Percentiles rank a stretch among this genome's conserved stretches.
Conservation (phyloP, 805 yeast species). For the Cyberlindnera veronae region DNA sequence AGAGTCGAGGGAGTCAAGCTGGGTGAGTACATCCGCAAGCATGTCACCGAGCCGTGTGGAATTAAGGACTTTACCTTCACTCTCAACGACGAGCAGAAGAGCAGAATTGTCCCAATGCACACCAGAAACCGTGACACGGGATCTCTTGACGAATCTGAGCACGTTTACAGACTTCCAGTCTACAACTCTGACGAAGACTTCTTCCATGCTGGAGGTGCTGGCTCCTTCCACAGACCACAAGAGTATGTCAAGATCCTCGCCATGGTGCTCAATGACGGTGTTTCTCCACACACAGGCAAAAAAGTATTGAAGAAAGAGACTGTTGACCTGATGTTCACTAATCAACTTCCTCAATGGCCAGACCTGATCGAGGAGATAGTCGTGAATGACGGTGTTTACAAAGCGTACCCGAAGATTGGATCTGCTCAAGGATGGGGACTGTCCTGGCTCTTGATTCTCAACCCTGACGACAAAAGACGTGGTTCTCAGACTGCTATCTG, state of each 20-base stretch:
- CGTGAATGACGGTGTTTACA: conserved; percentile 17
- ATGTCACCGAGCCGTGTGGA: conserved; percentile 31
- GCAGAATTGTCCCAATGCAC: conserved; percentile 25
- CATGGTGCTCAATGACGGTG: conserved; percentile 39
- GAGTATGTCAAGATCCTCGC: conserved; percentile 40
- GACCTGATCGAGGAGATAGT: conserved; percentile 6
- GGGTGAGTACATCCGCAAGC: conserved; percentile 29
- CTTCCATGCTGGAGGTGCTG: conserved; percentile 42
- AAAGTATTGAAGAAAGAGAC: conserved; percentile 22
- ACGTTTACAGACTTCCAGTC: neutral
- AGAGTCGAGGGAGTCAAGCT: conserved; percentile 28
- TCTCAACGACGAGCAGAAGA: conserved; percentile 20
- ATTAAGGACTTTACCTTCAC: conserved; percentile 28
- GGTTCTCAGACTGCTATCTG: conserved; percentile 35
- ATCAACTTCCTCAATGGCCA: conserved; percentile 32
- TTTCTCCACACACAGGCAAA: conserved; percentile 25
- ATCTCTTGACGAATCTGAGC: neutral
- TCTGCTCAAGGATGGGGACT: conserved; percentile 33
- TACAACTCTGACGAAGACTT: neutral
- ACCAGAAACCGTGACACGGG: conserved; percentile 20
- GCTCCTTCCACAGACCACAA: conserved; percentile 36
- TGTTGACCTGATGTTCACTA: conserved; percentile 29
- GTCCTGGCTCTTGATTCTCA: conserved; percentile 28
- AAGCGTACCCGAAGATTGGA: conserved; percentile 14
- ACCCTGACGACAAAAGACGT: conserved; percentile 34